phyloP scores from a whole-genome alignment of 805 yeast species.

The Yamadazyma insecticola region DNA sequence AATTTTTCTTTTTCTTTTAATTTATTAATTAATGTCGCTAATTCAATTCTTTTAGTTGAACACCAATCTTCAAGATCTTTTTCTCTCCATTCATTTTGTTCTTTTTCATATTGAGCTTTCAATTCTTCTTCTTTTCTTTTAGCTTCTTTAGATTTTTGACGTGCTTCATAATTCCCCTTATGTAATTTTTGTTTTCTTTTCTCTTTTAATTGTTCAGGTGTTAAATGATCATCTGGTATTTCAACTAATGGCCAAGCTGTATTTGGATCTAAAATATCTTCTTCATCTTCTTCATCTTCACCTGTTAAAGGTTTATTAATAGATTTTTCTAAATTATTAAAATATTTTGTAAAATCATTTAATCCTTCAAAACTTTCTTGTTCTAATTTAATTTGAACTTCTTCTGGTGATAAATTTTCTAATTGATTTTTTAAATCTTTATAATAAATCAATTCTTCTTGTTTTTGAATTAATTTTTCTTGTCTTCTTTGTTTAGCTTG shows the following conservation, averaged over 20 bases:
- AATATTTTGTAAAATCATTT: conserved; percentile 63
- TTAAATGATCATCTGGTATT: conserved; percentile 77
- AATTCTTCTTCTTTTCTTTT: conserved; percentile 62
- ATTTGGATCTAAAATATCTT: conserved; percentile 40
- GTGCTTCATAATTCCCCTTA: conserved; percentile 86
- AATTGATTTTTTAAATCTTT: conserved; percentile 52
- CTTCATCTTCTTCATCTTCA: conserved; percentile 49
- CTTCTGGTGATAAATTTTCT: conserved; percentile 41
- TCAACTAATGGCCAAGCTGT: conserved; percentile 70
- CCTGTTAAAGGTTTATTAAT: conserved; percentile 65
- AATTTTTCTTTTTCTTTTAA: conserved; percentile 67
- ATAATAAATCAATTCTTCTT: conserved; percentile 74
- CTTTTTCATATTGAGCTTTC: conserved; percentile 53
- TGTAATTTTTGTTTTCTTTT: conserved; percentile 78
- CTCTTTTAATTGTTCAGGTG: conserved; percentile 77
- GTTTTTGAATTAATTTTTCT: conserved; percentile 76
- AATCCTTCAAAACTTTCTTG: conserved; percentile 78
- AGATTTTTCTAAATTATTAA: conserved; percentile 60
- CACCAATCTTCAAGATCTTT: conserved; percentile 79
- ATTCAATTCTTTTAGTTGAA: conserved; percentile 55
- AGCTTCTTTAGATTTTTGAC: conserved; percentile 75
- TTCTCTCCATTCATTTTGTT: conserved; percentile 75
- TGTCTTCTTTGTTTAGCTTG: conserved; percentile 83
- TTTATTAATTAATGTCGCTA: conserved; percentile 54
- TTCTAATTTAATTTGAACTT: conserved; percentile 50